Evolutionary conservation across 441 rosid genomes (phyloP).

Genomic region (Erysimum pusillum): DNA sequence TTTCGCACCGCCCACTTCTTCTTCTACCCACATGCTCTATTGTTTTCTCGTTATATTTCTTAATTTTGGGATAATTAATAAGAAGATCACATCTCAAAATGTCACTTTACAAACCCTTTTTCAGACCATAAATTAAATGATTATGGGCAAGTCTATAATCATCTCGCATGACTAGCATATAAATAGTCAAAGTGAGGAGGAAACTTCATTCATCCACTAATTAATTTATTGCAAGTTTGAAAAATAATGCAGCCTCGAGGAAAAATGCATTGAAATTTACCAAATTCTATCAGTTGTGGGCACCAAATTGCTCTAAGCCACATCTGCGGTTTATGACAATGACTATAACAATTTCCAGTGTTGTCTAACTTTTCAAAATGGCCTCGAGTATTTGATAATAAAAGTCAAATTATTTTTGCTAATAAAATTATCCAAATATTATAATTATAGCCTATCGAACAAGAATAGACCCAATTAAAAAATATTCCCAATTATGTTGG

Average conservation of each 20-base stretch:
- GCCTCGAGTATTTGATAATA: slow-evolving; percentile 20
- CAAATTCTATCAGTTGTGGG: slow-evolving; percentile 42
- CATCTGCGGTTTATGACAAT: slow-evolving; percentile 35
- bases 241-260: slow-evolving; percentile 11
- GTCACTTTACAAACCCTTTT: slow-evolving; percentile 17
- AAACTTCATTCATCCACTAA: slow-evolving; percentile 39
- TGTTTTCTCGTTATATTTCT: slow-evolving; percentile 19
- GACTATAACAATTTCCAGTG: slow-evolving; percentile 37
- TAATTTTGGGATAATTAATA: slow-evolving; percentile 12
- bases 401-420: neutral
- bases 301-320: slow-evolving; percentile 37
- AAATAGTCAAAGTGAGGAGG: slow-evolving; percentile 39
- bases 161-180: slow-evolving; percentile 17
- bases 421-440: neutral
- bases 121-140: slow-evolving; percentile 12
- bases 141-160: slow-evolving; percentile 33
- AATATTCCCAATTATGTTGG: slow-evolving; percentile 23
- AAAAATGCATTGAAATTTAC: slow-evolving; percentile 40
- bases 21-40: slow-evolving; percentile 42
- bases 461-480: neutral
- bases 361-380: slow-evolving; percentile 34
- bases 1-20: slow-evolving; percentile 46
- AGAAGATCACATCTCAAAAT: slow-evolving; percentile 32
- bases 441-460: neutral
- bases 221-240: slow-evolving; percentile 20